Percentiles rank a stretch among this genome's conserved stretches.
Conservation (phyloP, 108 stramenopile genomes). For the Cafeteria roenbergensis region DNA sequence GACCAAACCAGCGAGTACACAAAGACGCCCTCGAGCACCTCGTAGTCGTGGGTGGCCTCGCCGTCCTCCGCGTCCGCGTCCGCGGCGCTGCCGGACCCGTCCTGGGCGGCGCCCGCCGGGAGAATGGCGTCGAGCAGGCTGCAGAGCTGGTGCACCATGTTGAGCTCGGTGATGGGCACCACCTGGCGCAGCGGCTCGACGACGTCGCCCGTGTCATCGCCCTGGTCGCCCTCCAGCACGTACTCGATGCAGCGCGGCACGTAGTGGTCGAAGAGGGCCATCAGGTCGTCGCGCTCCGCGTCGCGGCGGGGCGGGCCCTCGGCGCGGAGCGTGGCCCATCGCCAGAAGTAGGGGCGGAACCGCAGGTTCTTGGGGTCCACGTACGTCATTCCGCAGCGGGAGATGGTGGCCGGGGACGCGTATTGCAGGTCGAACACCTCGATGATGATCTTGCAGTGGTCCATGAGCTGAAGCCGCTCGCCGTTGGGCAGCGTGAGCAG, state of each 20-base stretch:
- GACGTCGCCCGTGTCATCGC: conserved; percentile 33
- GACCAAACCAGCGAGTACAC: conserved; percentile 46
- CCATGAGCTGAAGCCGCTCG: conserved; percentile 58
- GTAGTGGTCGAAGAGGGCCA: conserved; percentile 45
- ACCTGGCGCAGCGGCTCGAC: conserved; percentile 43
- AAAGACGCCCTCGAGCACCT: conserved; percentile 30
- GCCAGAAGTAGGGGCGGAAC: conserved; percentile 33
- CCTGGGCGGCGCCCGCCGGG: neutral
- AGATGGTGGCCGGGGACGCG: conserved; percentile 56
- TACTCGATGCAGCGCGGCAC: conserved; percentile 43
- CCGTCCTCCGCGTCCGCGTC: neutral
- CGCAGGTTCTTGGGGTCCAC: conserved; percentile 59
- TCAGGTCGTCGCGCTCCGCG: conserved; percentile 25
- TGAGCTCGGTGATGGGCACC: conserved; percentile 42
- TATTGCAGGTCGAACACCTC: conserved; percentile 62
- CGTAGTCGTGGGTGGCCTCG: conserved; percentile 14
- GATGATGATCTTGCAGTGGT: conserved; percentile 54
- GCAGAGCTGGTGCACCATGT: conserved; percentile 56
- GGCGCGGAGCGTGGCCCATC: conserved; percentile 10
- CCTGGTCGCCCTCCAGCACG: conserved; percentile 42
- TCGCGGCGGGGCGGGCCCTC: conserved; percentile 14
- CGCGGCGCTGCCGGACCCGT: neutral
- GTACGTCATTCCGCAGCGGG: conserved; percentile 61
- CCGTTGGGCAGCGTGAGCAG: conserved; percentile 59
- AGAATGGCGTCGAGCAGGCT: conserved; percentile 43